Conservation (phyloP, 768 basidiomycete species). For the Asterophora lycoperdoides region DNA sequence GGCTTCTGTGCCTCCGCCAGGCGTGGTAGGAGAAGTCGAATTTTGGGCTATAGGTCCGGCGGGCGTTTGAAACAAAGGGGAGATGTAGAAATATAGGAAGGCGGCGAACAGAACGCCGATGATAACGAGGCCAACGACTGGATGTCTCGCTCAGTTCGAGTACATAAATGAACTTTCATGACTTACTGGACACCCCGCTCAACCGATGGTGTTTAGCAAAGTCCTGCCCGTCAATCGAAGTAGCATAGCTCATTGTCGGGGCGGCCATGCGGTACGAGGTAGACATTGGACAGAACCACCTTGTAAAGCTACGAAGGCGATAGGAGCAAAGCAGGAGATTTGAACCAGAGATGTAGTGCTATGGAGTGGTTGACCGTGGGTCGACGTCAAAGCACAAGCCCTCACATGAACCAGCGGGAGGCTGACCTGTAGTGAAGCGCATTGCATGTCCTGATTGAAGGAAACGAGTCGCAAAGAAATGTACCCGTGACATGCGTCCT, state of each 20-base stretch:
- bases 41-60: neutral
- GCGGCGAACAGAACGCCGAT: conserved; percentile 19
- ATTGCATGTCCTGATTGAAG: too few species aligned
- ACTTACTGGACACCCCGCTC: neutral
- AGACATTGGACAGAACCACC: neutral
- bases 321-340: too few species aligned
- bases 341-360: too few species aligned
- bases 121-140: conserved; percentile 22
- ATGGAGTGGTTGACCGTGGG: too few species aligned
- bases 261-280: neutral
- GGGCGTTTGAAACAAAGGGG: conserved; percentile 13
- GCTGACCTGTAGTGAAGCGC: too few species aligned
- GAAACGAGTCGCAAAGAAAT: too few species aligned
- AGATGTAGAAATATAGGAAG: conserved; percentile 24
- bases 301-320: too few species aligned
- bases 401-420: too few species aligned
- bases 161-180: neutral
- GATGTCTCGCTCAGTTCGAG: neutral
- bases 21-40: neutral
- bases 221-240: neutral
- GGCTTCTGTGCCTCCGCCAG: conserved; percentile 10
- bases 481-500: too few species aligned
- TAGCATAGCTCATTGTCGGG: neutral
- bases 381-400: too few species aligned
- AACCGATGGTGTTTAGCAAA: neutral